These are phyloP conservation scores for Alternaria infectoria DNA, from an alignment of 2,329 filamentous ascomycete genomes.

Conservation along the genomic window DNA sequence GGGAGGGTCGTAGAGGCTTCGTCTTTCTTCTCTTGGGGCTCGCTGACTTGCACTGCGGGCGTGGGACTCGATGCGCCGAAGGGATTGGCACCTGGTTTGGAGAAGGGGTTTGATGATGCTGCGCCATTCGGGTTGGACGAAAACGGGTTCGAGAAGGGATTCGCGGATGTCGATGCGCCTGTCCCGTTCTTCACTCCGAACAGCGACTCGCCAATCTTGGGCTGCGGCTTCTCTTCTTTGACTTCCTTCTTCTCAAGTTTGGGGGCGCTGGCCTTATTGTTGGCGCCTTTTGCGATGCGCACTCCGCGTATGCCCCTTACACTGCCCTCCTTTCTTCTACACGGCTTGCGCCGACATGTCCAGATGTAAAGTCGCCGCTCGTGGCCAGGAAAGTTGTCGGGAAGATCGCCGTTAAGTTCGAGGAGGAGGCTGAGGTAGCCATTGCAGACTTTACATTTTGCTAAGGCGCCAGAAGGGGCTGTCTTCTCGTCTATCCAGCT, in stretches of 20 bases:
- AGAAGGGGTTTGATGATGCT: conserved; percentile 63
- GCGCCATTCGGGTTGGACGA: conserved; percentile 51
- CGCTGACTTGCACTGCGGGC: conserved; percentile 28
- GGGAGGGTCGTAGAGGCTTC: conserved; percentile 63
- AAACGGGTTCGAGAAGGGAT: conserved; percentile 64
- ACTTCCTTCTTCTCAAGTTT: conserved; percentile 28
- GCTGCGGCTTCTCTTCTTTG: conserved; percentile 47
- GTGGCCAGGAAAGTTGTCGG: conserved; percentile 83
- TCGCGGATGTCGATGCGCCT: conserved; percentile 24
- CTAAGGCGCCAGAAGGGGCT: conserved; percentile 76
- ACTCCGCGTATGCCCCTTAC: conserved; percentile 77
- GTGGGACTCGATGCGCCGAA: conserved; percentile 54
- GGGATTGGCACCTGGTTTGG: conserved; percentile 36
- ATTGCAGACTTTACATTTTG: conserved; percentile 87
- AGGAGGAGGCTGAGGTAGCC: conserved; percentile 82
- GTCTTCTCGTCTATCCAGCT: conserved; percentile 80
- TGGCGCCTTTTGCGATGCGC: conserved; percentile 55
- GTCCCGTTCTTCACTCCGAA: conserved; percentile 67
- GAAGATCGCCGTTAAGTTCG: conserved; percentile 89
- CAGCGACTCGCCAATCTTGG: conserved; percentile 68
- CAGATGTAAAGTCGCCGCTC: conserved; percentile 89
- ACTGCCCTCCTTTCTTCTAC: conserved; percentile 81
- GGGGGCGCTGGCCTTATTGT: conserved; percentile 21
- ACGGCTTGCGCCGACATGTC: conserved; percentile 77
- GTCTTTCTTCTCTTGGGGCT: conserved; percentile 26